Base-by-base conservation (phyloP, 768 basidiomycete species). In the Leccinellum albellum region DNA sequence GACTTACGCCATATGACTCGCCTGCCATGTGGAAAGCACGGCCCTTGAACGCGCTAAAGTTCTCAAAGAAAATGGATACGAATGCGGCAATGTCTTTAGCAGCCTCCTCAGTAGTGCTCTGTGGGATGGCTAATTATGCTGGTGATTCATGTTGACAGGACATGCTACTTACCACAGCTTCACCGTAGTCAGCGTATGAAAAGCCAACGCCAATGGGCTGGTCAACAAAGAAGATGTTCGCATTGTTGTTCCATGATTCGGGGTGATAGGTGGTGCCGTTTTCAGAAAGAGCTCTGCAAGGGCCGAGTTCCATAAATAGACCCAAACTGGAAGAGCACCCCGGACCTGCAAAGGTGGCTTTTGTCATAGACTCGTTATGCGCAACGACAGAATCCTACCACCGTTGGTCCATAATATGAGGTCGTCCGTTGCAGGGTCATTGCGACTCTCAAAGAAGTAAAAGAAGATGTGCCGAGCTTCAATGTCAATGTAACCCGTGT, bases 361-460 rank as follows among this genome's bases (percentile, higher is more conserved):
- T 29, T 26, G 15, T n/a, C 23, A 9, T 14, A 26, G 33, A 35
- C 15, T 37, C 6, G 5, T 15, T 20, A 3, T 13, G 6, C 42
- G 6, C 46, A 13, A n/a, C 24, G 32, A 26, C 37, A 71, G 1
- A 73, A 74, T 60, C 80, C 73, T 49, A 53, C 87, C 87, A 61
- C 81, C 81, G 55, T 78, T 78, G n/a, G 76, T 79, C 78, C 78
- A 78, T 64, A 85, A 81, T 10, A 85, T 82, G 8, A 86, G 80
- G 61, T 85, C 68, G 77, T 84, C 82, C 62, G 73, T 77, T 15
- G 74, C 78, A 28, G 85, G 85, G 61, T 82, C 73, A 49, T 76
- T 76, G 58, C 88, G 73, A 59, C 82, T 85, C 71, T 89, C 86
- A 68, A 89, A 89, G 72, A 89, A 89, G 70, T 87, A 87, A 74